Evolutionary conservation across 1,284 basidiomycete species (phyloP).

Genomic region (Sphagnurus paluster): DNA sequence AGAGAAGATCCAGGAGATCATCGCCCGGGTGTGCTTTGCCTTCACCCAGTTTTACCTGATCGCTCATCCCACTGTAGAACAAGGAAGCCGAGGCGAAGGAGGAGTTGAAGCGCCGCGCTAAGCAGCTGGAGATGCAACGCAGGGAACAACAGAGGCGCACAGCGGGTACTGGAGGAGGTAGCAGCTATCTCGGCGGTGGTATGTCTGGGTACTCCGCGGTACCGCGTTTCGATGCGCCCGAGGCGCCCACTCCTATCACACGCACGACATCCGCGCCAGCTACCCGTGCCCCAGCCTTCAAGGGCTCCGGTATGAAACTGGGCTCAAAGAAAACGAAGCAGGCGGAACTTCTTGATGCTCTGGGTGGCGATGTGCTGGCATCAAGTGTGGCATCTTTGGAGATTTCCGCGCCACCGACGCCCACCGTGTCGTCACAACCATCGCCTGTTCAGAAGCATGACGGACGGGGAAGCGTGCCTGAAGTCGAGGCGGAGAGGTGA

Average conservation of each 20-base stretch:
- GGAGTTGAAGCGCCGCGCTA: conserved; percentile 96
- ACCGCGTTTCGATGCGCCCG: conserved; percentile 66
- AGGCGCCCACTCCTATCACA: conserved; percentile 37
- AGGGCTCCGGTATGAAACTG: conserved; percentile 97
- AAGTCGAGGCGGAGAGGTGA: conserved; percentile 81
- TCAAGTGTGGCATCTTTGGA: conserved; percentile 50
- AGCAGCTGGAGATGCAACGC: conserved; percentile 98
- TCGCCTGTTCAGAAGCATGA: conserved; percentile 38
- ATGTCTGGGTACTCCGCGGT: conserved; percentile 69
- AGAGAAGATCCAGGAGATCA: conserved; percentile 99
- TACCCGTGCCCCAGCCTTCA: conserved; percentile 79
- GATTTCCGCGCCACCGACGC: conserved; percentile 57
- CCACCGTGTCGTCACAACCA: conserved; percentile 45
- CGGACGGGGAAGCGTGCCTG: conserved; percentile 67
- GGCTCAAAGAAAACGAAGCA: conserved; percentile 90
- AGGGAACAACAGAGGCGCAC: conserved; percentile 85
- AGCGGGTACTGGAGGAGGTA: conserved; percentile 49
- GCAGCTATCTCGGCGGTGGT: conserved; percentile 64
- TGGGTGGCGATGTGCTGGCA: conserved; percentile 77
- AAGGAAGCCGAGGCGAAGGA: conserved; percentile 99
- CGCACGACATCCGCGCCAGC: conserved; percentile 53
- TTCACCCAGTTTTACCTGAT: neutral
- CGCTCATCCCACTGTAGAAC: conserved; percentile 66
- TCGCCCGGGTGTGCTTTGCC: conserved; percentile 72
- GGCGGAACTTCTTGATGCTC: conserved; percentile 82